These are phyloP conservation scores for Rachicladosporium sp. DNA, from an alignment of 2,329 filamentous ascomycete species.

Conservation along the genomic window DNA sequence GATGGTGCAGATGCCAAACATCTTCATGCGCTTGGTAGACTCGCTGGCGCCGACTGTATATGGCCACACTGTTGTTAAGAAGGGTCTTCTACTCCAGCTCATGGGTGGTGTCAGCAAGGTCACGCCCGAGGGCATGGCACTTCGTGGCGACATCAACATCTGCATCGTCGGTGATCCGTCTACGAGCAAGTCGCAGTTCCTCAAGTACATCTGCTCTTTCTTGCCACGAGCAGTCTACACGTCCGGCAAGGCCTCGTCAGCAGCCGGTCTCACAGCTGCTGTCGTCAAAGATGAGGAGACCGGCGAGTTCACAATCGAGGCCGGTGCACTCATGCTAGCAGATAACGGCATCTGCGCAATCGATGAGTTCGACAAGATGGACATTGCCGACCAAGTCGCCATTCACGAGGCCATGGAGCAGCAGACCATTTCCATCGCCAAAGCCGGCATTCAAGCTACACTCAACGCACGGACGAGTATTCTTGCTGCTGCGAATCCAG, in stretches of 20 bases:
- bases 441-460: constrained; percentile 95
- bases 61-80: constrained; percentile 94
- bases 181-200: constrained; percentile 93
- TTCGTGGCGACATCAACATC: constrained; percentile 96
- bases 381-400: constrained; percentile 89
- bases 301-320: constrained; percentile 96
- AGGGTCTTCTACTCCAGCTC: constrained; percentile 82
- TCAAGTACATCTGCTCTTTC: constrained; percentile 96
- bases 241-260: constrained; percentile 92
- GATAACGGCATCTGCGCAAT: constrained; percentile 96
- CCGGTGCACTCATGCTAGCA: constrained; percentile 92
- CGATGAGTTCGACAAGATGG: constrained; percentile 99
- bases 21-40: constrained; percentile 83
- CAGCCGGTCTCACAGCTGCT: constrained; percentile 90
- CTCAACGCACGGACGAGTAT: constrained; percentile 93
- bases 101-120: constrained; percentile 92
- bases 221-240: constrained; percentile 96
- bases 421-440: constrained; percentile 97
- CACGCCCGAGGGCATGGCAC: constrained; percentile 85
- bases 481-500: constrained; percentile 88
- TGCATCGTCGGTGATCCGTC: constrained; percentile 96
- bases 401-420: constrained; percentile 99
- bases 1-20: constrained; percentile 92
- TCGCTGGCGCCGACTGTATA: constrained; percentile 96
- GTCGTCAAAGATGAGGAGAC: constrained; percentile 98